Conservation (phyloP, 805 yeast species). For the Grigorovia humatica region DNA sequence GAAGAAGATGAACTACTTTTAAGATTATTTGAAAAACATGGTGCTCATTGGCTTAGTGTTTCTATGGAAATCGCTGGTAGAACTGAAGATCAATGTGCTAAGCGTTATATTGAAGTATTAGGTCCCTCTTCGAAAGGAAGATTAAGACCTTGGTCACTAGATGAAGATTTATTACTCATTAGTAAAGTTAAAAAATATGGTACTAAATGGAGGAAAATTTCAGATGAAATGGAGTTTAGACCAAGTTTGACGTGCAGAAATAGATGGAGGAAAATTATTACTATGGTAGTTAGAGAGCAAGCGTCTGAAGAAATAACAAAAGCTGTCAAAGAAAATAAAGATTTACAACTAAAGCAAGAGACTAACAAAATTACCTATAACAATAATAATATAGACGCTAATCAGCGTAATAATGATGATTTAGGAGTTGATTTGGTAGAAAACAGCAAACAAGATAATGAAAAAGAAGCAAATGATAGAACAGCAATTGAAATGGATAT, state of each 20-base stretch:
- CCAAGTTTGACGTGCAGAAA: conserved; percentile 87
- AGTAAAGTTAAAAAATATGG: conserved; percentile 61
- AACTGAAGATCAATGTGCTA: conserved; percentile 92
- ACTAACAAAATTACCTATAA: not conserved
- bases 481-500: not conserved
- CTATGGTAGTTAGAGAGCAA: conserved; percentile 59
- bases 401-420: not conserved
- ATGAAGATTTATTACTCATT: conserved; percentile 67
- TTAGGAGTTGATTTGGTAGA: not conserved
- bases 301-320: conserved; percentile 44
- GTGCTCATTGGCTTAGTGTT: conserved; percentile 81
- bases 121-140: conserved; percentile 74
- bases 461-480: not conserved
- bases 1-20: conserved; percentile 64
- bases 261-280: conserved; percentile 81
- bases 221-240: conserved; percentile 59
- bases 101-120: conserved; percentile 77
- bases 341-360: conserved; percentile 11
- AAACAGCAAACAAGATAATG: not conserved
- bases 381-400: not conserved
- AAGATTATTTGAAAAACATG: conserved; percentile 54
- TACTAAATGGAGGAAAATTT: conserved; percentile 81
- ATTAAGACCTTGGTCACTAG: conserved; percentile 65
- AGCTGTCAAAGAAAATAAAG: conserved; percentile 48
- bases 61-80: conserved; percentile 69